A percentile compares a stretch with the other conserved stretches of the same genome.
phyloP scores from a whole-genome alignment of 2,329 filamentous ascomycete species.

The Myriosclerotinia scirpicola region DNA sequence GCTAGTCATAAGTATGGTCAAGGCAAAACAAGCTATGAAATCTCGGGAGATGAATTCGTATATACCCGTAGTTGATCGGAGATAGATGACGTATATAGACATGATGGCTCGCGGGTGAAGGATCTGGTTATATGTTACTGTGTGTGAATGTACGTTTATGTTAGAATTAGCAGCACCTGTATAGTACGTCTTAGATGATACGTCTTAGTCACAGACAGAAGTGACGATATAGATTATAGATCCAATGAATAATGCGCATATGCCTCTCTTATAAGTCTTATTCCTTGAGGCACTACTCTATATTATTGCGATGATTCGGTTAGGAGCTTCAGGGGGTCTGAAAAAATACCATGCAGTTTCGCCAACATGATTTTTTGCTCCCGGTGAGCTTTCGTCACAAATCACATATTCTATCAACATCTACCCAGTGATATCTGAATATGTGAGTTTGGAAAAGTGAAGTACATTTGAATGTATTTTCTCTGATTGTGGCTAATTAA shows the following conservation, averaged over 20 bases:
- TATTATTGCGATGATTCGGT: background rate
- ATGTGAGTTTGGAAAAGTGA: too few relatives aligned
- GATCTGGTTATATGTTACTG: conserved; percentile 1
- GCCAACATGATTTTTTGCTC: background rate
- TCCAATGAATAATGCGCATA: conserved; percentile 11
- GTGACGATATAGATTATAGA: conserved; percentile 13
- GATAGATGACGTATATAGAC: background rate
- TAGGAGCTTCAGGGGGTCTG: background rate
- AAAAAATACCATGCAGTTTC: background rate
- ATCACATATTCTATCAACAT: too few relatives aligned
- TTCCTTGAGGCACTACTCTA: too few relatives aligned
- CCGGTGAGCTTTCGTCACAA: background rate
- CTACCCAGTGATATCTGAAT: too few relatives aligned
- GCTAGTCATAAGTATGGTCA: conserved; percentile 69
- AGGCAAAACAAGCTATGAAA: conserved; percentile 57
- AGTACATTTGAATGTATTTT: background rate
- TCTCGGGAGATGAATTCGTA: conserved; percentile 33
- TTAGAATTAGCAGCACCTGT: conserved; percentile 21
- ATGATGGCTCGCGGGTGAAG: background rate
- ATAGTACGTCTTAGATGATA: conserved; percentile 20
- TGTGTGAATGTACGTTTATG: conserved; percentile 18
- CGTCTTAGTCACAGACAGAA: conserved; percentile 14
- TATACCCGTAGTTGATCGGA: conserved; percentile 33
- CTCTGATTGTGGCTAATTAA: background rate
- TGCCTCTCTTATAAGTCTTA: background rate